These are phyloP conservation scores for Pseudogymnoascus sp. DNA, from an alignment of 2,329 filamentous ascomycete species.

Conservation along the genomic window DNA sequence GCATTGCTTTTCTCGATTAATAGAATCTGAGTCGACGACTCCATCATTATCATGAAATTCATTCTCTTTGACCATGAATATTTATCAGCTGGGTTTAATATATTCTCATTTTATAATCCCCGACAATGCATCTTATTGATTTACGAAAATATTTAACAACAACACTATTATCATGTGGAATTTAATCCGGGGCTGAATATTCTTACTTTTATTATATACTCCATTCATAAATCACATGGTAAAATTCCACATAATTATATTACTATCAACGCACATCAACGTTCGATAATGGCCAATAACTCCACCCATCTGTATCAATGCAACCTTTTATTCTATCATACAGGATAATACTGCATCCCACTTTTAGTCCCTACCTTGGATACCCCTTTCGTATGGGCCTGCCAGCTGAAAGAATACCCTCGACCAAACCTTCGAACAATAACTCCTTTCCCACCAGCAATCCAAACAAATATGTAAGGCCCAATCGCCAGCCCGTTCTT, in stretches of 20 bases:
- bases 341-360: neutral
- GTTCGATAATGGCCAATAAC: neutral
- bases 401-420: neutral
- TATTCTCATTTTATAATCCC: neutral
- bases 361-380: neutral
- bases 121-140: neutral
- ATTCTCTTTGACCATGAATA: neutral
- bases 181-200: too few species aligned
- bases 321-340: neutral
- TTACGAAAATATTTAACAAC: neutral
- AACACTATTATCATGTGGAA: neutral
- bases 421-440: neutral
- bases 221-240: neutral
- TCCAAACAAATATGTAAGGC: neutral
- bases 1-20: neutral
- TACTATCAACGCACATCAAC: neutral
- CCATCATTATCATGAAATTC: neutral
- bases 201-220: neutral
- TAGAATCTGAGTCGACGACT: conserved; percentile 1
- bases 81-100: neutral
- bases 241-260: neutral
- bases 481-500: neutral
- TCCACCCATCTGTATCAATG: neutral
- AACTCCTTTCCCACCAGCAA: neutral
- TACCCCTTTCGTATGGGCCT: neutral